A percentile compares a stretch with the other conserved stretches of the same genome.
These are phyloP conservation scores for Trichoderma asperellum DNA, from an alignment of 2,329 filamentous ascomycete species.

Conservation along the genomic window DNA sequence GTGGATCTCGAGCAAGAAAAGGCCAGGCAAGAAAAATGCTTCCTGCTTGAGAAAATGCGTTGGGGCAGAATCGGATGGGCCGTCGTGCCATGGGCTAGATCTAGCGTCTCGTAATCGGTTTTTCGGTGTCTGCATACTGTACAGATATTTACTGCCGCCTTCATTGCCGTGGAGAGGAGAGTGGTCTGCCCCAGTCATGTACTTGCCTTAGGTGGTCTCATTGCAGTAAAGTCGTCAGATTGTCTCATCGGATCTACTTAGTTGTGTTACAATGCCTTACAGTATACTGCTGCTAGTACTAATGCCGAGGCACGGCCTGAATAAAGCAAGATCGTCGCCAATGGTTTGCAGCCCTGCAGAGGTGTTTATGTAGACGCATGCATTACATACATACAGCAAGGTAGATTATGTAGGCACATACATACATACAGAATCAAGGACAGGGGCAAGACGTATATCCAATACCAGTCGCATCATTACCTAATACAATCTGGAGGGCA, in stretches of 20 bases:
- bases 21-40: no score
- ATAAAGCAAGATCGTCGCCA: neutral
- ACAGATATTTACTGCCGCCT: neutral
- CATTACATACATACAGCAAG: slow-evolving; percentile 6
- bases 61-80: slow-evolving; percentile 10
- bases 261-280: neutral
- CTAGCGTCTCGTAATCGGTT: neutral
- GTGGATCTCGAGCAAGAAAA: neutral
- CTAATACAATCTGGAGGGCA: neutral
- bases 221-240: neutral
- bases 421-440: neutral
- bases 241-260: neutral
- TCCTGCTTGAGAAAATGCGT: neutral
- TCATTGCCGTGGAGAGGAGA: neutral
- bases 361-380: slow-evolving; percentile 5
- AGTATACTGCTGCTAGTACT: neutral
- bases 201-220: neutral
- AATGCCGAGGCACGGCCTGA: slow-evolving; percentile 2
- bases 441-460: neutral
- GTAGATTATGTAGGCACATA: neutral
- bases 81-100: neutral
- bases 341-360: neutral
- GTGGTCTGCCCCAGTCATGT: neutral
- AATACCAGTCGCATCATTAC: slow-evolving; percentile 16
- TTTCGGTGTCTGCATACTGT: neutral